Conservation (phyloP, 371 early-diverging fungal species). For the Conidiobolus incongruus region DNA sequence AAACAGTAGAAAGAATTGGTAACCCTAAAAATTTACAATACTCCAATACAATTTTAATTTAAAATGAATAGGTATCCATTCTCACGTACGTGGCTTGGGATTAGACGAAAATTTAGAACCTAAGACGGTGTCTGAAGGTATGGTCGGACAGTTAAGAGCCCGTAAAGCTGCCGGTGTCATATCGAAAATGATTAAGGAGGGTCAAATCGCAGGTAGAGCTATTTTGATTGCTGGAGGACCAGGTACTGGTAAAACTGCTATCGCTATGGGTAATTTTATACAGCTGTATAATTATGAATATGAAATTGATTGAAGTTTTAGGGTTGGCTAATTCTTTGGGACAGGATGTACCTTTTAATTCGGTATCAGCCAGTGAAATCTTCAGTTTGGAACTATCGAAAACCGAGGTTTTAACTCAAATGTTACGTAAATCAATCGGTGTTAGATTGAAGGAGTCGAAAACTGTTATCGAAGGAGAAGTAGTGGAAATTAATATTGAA, state of each 20-base stretch:
- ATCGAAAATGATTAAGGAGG: slow-evolving; percentile 80
- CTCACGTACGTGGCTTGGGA: slow-evolving; percentile 84
- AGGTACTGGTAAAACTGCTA: slow-evolving; percentile 91
- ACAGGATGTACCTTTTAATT: slow-evolving; percentile 86
- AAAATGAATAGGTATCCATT: slow-evolving; percentile 92
- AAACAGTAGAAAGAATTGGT: no score
- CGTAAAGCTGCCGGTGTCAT: slow-evolving; percentile 92
- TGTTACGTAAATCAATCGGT: slow-evolving; percentile 90
- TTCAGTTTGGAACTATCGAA: slow-evolving; percentile 96
- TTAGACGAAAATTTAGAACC: slow-evolving; percentile 81
- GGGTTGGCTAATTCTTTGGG: slow-evolving; percentile 84
- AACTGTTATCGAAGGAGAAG: slow-evolving; percentile 97
- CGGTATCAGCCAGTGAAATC: slow-evolving; percentile 91
- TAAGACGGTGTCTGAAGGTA: slow-evolving; percentile 64
- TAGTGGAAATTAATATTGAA: slow-evolving; percentile 94
- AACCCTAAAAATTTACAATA: no score
- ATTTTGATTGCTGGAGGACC: slow-evolving; percentile 95
- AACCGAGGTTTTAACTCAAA: slow-evolving; percentile 96
- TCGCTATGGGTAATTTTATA: slow-evolving; percentile 55
- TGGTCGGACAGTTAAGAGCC: slow-evolving; percentile 93
- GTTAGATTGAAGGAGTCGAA: slow-evolving; percentile 96
- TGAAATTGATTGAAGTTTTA: slow-evolving; percentile 10
- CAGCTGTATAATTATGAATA: neutral
- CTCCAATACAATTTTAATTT: no score
- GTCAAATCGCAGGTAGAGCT: slow-evolving; percentile 93